Conservation (phyloP, 108 stramenopile species). For the Nannochloropsis gaditana region DNA sequence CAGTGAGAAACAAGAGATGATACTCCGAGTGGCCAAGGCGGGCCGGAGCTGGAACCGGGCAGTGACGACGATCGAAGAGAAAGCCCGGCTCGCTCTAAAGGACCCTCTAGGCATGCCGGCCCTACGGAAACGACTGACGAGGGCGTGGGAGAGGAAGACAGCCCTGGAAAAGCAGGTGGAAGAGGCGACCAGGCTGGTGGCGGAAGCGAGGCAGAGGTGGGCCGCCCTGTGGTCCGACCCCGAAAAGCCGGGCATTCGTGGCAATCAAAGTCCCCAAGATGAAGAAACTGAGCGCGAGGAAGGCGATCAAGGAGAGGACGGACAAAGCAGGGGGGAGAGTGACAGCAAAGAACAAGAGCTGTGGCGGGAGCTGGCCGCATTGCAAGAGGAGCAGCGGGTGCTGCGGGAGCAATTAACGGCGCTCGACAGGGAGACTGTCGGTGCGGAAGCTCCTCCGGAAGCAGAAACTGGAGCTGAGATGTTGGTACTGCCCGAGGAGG, state of each 20-base stretch:
- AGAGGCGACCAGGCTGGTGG: too few relatives aligned
- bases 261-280: too few relatives aligned
- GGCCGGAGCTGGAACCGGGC: neutral
- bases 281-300: too few relatives aligned
- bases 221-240: too few relatives aligned
- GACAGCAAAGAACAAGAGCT: neutral
- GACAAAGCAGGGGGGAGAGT: neutral
- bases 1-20: neutral
- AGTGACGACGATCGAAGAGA: neutral
- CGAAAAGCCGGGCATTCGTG: too few relatives aligned
- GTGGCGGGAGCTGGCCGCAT: neutral
- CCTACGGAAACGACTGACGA: neutral
- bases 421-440: neutral
- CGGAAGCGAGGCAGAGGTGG: too few relatives aligned
- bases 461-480: too few relatives aligned
- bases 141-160: neutral
- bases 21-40: neutral
- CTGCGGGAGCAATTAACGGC: neutral
- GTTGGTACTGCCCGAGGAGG: too few relatives aligned
- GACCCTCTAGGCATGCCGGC: neutral
- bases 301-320: too few relatives aligned
- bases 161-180: neutral
- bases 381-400: neutral
- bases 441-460: too few relatives aligned
- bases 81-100: neutral